phyloP scores from a whole-genome alignment of 331 rosid species.

The Erythrophleum ivorense region DNA sequence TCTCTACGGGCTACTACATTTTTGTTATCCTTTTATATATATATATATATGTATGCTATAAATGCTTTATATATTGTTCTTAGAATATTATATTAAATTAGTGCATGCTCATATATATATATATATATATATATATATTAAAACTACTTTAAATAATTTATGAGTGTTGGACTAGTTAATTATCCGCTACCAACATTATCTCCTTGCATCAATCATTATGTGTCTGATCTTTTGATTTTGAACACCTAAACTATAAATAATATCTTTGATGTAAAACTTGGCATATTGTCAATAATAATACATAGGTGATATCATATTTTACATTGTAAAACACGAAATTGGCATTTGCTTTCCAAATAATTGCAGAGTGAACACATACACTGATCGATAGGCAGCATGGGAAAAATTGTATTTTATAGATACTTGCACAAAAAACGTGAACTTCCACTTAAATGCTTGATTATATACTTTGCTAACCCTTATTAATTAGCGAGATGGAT shows the following conservation, averaged over 20 bases:
- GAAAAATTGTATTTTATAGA: conserved; percentile 30
- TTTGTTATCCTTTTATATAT: no score
- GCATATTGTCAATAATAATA: not conserved
- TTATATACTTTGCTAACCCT: conserved; percentile 27
- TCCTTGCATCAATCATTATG: not conserved
- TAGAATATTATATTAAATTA: no score
- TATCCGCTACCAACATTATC: not conserved
- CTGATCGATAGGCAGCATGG: conserved; percentile 15
- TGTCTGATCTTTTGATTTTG: no score
- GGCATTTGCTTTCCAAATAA: not conserved
- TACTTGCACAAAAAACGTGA: conserved; percentile 3
- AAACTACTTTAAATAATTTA: not conserved
- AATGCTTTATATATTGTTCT: no score
- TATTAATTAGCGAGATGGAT: conserved; percentile 17
- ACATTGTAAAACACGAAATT: not conserved
- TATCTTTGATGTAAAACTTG: not conserved
- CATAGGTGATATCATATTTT: not conserved
- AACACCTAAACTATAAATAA: not conserved
- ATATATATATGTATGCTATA: no score
- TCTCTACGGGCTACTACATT: no score
- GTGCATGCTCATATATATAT: not conserved
- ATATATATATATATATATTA: no score
- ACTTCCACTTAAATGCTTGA: conserved; percentile 33
- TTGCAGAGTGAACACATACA: not conserved
- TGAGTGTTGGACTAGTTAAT: not conserved